These are phyloP conservation scores for Aspergillus bertholletiae DNA, from an alignment of 495 filamentous ascomycete genomes.

Conservation along the genomic window DNA sequence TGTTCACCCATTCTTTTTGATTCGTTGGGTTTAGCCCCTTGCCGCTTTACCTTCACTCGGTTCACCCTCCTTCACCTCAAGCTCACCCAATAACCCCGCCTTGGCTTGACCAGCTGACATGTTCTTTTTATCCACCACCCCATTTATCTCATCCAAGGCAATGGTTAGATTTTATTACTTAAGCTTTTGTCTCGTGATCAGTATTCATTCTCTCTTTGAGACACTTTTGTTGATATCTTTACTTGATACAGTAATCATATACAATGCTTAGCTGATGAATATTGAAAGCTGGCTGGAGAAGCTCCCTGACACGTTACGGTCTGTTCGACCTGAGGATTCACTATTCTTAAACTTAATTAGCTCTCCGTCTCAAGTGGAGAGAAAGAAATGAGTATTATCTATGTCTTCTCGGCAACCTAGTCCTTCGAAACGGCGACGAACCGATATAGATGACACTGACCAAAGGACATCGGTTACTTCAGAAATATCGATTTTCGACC, in stretches of 20 bases:
- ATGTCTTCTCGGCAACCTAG: background rate
- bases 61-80: too few species aligned
- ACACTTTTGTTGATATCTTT: background rate
- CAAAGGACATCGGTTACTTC: background rate
- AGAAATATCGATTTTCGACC: background rate
- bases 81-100: too few species aligned
- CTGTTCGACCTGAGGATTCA: background rate
- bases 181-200: too few species aligned
- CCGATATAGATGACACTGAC: background rate
- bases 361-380: background rate
- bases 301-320: background rate
- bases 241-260: background rate
- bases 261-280: background rate
- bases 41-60: too few species aligned
- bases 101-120: too few species aligned
- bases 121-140: too few species aligned
- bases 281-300: slow-evolving; percentile 1
- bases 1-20: background rate
- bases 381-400: background rate
- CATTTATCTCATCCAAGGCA: too few species aligned
- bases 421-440: background rate
- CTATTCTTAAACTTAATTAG: background rate
- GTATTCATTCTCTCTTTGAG: background rate
- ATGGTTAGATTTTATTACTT: too few species aligned
- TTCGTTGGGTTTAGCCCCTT: background rate